Evolutionary conservation across 1,139 yeast genomes (phyloP).

Genomic region (Lodderomyces margitis): DNA sequence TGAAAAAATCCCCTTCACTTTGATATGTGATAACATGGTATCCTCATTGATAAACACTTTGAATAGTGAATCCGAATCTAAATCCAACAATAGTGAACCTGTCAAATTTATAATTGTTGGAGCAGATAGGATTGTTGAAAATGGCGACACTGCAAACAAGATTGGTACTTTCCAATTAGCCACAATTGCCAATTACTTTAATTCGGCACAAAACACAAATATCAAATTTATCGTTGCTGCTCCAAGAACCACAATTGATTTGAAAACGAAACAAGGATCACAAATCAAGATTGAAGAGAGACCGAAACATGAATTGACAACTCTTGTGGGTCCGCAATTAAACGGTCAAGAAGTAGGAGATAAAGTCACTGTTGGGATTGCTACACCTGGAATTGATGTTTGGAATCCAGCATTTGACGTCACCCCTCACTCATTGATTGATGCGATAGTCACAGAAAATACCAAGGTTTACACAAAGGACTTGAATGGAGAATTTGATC

Average conservation of each 20-base stretch:
- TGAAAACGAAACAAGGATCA: slow-evolving; percentile 61
- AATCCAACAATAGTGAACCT: slow-evolving; percentile 42
- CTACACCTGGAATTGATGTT: slow-evolving; percentile 80
- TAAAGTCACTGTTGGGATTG: slow-evolving; percentile 63
- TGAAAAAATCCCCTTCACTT: slow-evolving; percentile 82
- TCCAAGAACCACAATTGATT: slow-evolving; percentile 87
- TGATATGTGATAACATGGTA: slow-evolving; percentile 91
- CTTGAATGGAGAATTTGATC: slow-evolving; percentile 42
- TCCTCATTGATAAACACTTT: slow-evolving; percentile 60
- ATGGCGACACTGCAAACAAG: slow-evolving; percentile 96
- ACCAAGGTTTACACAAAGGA: slow-evolving; percentile 52
- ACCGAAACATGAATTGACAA: slow-evolving; percentile 74
- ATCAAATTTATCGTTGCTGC: slow-evolving; percentile 92
- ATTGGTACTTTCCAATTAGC: slow-evolving; percentile 95
- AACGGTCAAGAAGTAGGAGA: slow-evolving; percentile 35
- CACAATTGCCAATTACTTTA: slow-evolving; percentile 51
- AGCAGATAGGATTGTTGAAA: slow-evolving; percentile 89
- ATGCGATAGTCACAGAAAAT: slow-evolving; percentile 83
- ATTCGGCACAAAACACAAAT: slow-evolving; percentile 39
- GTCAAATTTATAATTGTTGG: slow-evolving; percentile 92
- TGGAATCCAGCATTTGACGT: slow-evolving; percentile 99
- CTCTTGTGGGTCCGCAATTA: slow-evolving; percentile 63
- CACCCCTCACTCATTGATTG: slow-evolving; percentile 79
- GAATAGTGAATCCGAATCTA: slow-evolving; percentile 13
- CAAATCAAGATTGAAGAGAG: slow-evolving; percentile 85